Conservation (phyloP, 331 rosid genomes). For the Quercus lobata region DNA sequence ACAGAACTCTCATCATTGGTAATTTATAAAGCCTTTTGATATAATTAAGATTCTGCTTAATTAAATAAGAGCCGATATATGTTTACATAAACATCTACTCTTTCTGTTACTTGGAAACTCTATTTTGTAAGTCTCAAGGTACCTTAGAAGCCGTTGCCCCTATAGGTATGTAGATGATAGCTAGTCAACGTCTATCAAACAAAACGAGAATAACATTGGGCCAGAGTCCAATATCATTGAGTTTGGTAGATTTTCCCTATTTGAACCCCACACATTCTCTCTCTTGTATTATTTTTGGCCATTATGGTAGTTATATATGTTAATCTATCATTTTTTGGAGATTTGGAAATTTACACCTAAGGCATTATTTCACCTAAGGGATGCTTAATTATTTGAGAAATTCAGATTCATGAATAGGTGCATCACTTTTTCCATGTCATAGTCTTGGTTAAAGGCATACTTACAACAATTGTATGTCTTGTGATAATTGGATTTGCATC, state of each 20-base stretch:
- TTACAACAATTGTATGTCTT: background rate
- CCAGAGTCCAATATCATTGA: background rate
- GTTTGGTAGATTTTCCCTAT: too few species aligned
- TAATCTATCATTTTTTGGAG: background rate
- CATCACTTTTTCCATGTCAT: background rate
- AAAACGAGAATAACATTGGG: background rate
- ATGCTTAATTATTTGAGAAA: background rate
- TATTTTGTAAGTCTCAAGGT: background rate
- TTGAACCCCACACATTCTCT: too few species aligned
- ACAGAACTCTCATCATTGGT: constrained; percentile 78
- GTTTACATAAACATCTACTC: background rate
- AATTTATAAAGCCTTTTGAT: constrained; percentile 19
- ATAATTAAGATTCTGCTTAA: background rate
- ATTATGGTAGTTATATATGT: background rate
- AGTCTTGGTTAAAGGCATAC: background rate
- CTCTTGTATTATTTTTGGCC: too few species aligned
- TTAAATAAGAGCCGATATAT: background rate
- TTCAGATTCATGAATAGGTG: background rate
- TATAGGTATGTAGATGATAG: background rate
- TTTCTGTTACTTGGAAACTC: background rate
- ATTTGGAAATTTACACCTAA: background rate
- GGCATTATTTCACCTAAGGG: background rate
- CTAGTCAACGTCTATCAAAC: background rate
- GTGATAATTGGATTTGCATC: background rate
- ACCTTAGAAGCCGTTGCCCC: background rate